Base-by-base conservation (phyloP, 1,139 yeast genomes). In the Arxiozyma bovina region DNA sequence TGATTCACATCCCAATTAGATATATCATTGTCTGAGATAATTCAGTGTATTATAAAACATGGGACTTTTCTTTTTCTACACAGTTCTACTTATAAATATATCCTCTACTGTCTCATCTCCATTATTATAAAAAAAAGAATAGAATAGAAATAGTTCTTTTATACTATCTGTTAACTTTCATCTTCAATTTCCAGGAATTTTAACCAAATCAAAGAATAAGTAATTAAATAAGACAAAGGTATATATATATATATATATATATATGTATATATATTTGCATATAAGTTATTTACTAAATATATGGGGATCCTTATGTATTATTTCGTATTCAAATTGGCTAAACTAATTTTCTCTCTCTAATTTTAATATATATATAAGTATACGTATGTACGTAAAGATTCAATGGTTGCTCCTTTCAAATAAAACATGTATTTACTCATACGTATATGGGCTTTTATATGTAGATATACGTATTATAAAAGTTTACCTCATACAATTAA, bases 1-100 rank as follows among this genome's bases (percentile, higher is more conserved):
- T 91, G 71, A 80, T 91, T 67, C 99, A 91, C 75, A 91, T 91
- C 67, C 99, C 99, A 70, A 90, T 91, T 76, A 87, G 98, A 77
- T 94, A 90, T 76, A 83, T 91, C 76, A 90, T 91, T 75, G 98
- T 91, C 63, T 91, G 79, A 77, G 56, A 23, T 22, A 11, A 21
- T 18, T 15, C 9, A 23, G 27, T 17, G 23, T 27, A 18, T 17
- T 34, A 34, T 15, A 15, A 34, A 12, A 4, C 6, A 34, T 15
- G 12, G 8, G 8, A 5, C 2, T 27, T 8, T 27, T 27, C 11
- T 27, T 27, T 27, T 27, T 11, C 30, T 27, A 27, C 8, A 8
- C 30, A 27, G 11, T 27, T 27, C 5, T 27, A 8, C 30, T 27
- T 27, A 27, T 27, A 7, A 27, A 27, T 27, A 27, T 27, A 27